These are phyloP conservation scores for Euphorbia celastroides DNA, from an alignment of 441 rosid genomes.

Conservation along the genomic window DNA sequence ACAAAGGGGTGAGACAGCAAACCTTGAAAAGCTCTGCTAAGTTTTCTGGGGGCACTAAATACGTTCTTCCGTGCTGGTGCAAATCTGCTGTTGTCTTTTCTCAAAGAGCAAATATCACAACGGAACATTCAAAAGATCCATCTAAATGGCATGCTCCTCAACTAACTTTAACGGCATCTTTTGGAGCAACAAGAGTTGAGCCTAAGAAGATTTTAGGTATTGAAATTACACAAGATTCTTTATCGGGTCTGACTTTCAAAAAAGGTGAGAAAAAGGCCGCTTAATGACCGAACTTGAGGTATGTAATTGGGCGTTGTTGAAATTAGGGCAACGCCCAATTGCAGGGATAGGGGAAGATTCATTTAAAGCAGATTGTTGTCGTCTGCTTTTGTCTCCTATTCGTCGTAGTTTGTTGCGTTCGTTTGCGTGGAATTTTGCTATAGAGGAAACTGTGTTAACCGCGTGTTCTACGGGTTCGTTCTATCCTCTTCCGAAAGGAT, in stretches of 20 bases:
- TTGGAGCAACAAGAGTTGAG: neutral
- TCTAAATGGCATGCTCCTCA: neutral
- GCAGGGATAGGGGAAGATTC: neutral
- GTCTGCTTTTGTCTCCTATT: neutral
- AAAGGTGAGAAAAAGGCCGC: neutral
- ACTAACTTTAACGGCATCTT: neutral
- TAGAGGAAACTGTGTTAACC: no score
- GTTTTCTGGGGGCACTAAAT: neutral
- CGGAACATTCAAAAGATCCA: neutral
- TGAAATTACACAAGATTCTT: neutral
- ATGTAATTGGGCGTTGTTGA: slow-evolving; percentile 5
- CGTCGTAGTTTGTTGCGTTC: neutral
- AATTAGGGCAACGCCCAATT: neutral
- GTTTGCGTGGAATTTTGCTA: neutral
- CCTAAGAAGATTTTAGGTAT: neutral
- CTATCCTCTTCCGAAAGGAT: neutral
- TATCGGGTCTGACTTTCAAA: neutral
- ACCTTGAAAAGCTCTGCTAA: neutral
- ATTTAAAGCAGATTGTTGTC: neutral
- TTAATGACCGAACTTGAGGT: neutral
- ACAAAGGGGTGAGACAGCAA: neutral
- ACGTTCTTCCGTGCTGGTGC: neutral
- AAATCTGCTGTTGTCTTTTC: neutral
- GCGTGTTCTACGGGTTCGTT: no score
- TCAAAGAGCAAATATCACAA: neutral